phyloP scores from a whole-genome alignment of 169 alveolate genomes.

The Babesia gibsoni region DNA sequence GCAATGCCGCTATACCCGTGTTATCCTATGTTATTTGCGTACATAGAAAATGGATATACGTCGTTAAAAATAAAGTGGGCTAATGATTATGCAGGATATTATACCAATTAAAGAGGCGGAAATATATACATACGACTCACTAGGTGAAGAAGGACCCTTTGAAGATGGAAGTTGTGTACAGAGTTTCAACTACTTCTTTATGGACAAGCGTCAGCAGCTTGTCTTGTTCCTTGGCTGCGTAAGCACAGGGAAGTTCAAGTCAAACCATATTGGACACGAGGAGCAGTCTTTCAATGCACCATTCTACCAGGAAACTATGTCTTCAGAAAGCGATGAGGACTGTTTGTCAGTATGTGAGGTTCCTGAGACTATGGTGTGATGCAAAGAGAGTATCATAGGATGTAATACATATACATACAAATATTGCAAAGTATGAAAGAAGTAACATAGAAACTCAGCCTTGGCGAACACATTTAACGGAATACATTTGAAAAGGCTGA shows the following conservation, averaged over 20 bases:
- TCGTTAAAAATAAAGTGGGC: no score
- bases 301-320: conserved; percentile 17
- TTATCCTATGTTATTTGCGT: no score
- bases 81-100: conserved; percentile 21
- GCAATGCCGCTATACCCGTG: no score
- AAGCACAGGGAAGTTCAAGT: conserved; percentile 55
- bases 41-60: no score
- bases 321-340: conserved; percentile 45
- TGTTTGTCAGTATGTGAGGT: conserved; percentile 54
- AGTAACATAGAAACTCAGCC: no score
- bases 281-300: conserved; percentile 31
- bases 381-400: neutral
- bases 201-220: conserved; percentile 69
- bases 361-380: conserved; percentile 39
- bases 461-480: no score
- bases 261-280: conserved; percentile 17
- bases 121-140: conserved; percentile 68
- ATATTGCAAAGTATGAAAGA: neutral
- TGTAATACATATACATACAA: neutral
- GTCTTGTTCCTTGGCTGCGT: conserved; percentile 71
- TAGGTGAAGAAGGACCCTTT: conserved; percentile 73
- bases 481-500: no score
- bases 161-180: conserved; percentile 64
- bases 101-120: conserved; percentile 68
- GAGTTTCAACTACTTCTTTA: conserved; percentile 72